These are phyloP conservation scores for Yarrowia sp. DNA, from an alignment of 805 yeast species.

Conservation along the genomic window DNA sequence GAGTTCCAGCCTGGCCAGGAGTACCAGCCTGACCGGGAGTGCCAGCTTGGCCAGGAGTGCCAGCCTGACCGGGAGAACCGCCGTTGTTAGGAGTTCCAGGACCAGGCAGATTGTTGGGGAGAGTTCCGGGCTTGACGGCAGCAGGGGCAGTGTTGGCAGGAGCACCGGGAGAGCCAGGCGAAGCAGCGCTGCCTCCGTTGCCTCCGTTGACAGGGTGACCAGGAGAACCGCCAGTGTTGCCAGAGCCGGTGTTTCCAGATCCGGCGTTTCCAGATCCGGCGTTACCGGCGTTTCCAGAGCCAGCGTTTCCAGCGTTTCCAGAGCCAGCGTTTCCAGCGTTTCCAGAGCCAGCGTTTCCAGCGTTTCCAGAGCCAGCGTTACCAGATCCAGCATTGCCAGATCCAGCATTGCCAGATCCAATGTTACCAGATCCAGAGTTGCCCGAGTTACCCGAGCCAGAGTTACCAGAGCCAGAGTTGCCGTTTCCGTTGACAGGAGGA, in stretches of 20 bases:
- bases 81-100: not conserved
- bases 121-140: no score
- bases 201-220: not conserved
- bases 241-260: not conserved
- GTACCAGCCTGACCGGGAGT: not conserved
- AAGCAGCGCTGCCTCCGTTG: not conserved
- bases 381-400: not conserved
- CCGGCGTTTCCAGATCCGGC: not conserved
- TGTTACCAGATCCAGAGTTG: not conserved
- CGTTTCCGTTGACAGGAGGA: not conserved
- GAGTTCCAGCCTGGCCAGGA: not conserved
- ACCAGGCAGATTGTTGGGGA: not conserved
- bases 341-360: no score
- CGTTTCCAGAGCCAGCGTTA: not conserved
- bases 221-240: no score
- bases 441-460: not conserved
- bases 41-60: not conserved
- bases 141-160: not conserved
- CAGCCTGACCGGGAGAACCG: not conserved
- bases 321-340: not conserved
- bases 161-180: not conserved
- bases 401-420: not conserved
- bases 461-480: not conserved
- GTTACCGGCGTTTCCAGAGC: no score
- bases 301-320: not conserved